phyloP scores from a whole-genome alignment of 1,139 yeast species.

The Suhomyces coccinellae region DNA sequence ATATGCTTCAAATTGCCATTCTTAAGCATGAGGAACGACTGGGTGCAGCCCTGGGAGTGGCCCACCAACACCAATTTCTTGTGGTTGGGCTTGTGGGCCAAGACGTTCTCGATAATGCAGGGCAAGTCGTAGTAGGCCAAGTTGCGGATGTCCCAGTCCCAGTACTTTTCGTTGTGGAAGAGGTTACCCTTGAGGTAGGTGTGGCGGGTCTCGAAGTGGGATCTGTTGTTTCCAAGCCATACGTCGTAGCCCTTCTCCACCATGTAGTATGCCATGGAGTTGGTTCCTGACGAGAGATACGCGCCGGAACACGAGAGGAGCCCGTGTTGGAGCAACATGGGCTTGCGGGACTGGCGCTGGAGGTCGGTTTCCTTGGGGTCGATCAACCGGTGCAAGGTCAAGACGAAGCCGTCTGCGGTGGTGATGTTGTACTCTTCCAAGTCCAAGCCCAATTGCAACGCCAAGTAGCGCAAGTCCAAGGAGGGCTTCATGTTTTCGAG shows the following conservation, averaged over 20 bases:
- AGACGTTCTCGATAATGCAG: constrained; percentile 63
- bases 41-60: constrained; percentile 95
- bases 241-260: constrained; percentile 74
- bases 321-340: constrained; percentile 81
- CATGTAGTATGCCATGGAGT: constrained; percentile 70
- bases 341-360: constrained; percentile 40
- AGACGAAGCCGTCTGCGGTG: constrained; percentile 79
- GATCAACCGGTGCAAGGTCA: constrained; percentile 63
- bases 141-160: constrained; percentile 88
- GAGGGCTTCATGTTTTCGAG: constrained; percentile 30
- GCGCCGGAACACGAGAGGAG: constrained; percentile 85
- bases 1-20: constrained; percentile 30
- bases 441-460: constrained; percentile 57
- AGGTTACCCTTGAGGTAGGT: constrained; percentile 35
- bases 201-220: constrained; percentile 78
- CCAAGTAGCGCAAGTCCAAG: constrained; percentile 62
- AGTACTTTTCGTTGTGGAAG: constrained; percentile 52
- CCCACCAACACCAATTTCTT: constrained; percentile 64
- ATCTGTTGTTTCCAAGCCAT: constrained; percentile 91
- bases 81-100: constrained; percentile 40
- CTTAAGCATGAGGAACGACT: constrained; percentile 61
- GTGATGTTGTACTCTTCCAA: constrained; percentile 58
- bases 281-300: constrained; percentile 72
- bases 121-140: constrained; percentile 80
- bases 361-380: constrained; percentile 47